A percentile compares a stretch with the other conserved stretches of the same genome.
Conservation (phyloP, 192 early-diverging fungal species). For the Borealophlyctis nickersoniae region DNA sequence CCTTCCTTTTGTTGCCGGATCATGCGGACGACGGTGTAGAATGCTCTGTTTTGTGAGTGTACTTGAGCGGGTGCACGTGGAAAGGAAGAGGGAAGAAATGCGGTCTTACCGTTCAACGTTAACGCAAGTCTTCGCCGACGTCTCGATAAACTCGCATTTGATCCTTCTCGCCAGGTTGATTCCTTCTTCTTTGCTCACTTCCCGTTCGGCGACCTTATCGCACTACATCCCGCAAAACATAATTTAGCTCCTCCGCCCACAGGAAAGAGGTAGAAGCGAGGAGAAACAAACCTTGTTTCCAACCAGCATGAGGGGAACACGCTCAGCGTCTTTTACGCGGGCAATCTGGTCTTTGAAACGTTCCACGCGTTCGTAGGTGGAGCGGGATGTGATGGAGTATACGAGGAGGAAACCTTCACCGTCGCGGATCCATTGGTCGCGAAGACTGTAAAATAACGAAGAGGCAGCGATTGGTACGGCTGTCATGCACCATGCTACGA, state of each 20-base stretch:
- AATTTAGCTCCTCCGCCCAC: no score
- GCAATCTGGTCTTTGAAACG: conserved; percentile 90
- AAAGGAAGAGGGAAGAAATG: background rate
- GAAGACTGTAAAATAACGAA: conserved; percentile 52
- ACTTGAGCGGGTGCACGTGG: background rate
- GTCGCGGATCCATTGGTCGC: conserved; percentile 96
- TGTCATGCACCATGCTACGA: conserved; percentile 3
- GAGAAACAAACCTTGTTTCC: conserved; percentile 11
- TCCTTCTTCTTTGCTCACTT: conserved; percentile 82
- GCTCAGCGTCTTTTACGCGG: conserved; percentile 91
- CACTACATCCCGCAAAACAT: conserved; percentile 58
- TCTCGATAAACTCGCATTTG: conserved; percentile 84
- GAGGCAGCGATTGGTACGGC: background rate
- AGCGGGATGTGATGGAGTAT: conserved; percentile 87
- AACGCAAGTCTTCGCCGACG: conserved; percentile 83
- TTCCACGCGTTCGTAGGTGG: conserved; percentile 88
- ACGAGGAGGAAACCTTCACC: conserved; percentile 94
- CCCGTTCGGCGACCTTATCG: conserved; percentile 77
- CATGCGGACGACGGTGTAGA: conserved; percentile 78
- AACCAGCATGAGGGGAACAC: background rate
- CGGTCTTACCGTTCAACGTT: conserved; percentile 75
- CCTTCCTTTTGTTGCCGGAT: conserved; percentile 49
- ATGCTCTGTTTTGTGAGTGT: conserved; percentile 44
- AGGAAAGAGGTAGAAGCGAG: no score
- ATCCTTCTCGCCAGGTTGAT: conserved; percentile 69